phyloP scores from a whole-genome alignment of 257 asterid species.

The Cordia subcordata region DNA sequence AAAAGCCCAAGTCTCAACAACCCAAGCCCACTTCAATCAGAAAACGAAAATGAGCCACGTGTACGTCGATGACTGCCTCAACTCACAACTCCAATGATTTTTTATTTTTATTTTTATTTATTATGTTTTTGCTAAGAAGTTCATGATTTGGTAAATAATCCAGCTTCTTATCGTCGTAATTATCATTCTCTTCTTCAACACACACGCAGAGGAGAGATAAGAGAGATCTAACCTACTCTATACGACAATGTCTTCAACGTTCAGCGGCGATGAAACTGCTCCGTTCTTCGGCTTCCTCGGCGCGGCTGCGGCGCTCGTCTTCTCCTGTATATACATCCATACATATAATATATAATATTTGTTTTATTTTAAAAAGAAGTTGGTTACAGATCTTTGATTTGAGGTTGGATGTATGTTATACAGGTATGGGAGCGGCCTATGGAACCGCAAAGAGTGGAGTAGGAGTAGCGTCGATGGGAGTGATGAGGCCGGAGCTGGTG shows the following conservation, averaged over 20 bases:
- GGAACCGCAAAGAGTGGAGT: constrained; percentile 90
- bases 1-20: not conserved
- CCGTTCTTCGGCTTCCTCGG: constrained; percentile 37
- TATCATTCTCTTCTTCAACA: not conserved
- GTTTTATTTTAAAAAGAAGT: not conserved
- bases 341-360: not conserved
- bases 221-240: not conserved
- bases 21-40: not conserved
- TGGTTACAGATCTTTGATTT: not conserved
- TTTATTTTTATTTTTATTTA: too few species aligned
- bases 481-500: constrained; percentile 83
- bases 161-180: too few species aligned
- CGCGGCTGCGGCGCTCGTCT: constrained; percentile 34
- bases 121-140: too few species aligned
- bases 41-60: not conserved
- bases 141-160: too few species aligned
- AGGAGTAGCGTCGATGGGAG: constrained; percentile 89
- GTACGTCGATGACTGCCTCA: not conserved
- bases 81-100: not conserved
- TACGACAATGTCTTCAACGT: constrained; percentile 17
- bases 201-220: not conserved
- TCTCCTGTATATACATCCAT: constrained; percentile 18
- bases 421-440: constrained; percentile 87
- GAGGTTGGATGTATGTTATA: not conserved
- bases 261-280: constrained; percentile 39